Percentiles rank a stretch among this genome's conserved stretches.
phyloP scores from a whole-genome alignment of 805 yeast genomes.

The Wickerhamomyces strasburgensis region DNA sequence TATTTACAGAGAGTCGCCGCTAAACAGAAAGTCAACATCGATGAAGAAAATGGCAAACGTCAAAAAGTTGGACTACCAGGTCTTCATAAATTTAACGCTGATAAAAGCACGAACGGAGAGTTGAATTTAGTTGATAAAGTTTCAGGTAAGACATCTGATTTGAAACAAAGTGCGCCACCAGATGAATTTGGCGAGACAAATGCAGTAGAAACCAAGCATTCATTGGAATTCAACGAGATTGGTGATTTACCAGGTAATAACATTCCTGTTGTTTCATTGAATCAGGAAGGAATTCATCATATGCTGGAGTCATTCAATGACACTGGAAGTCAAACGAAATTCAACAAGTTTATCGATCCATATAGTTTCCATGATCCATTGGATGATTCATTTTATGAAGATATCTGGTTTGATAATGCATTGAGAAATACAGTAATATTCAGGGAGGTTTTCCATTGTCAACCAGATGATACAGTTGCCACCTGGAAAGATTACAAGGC shows the following conservation, averaged over 20 bases:
- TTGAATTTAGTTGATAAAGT: neutral
- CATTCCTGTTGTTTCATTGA: conserved; percentile 39
- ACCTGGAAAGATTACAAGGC: conserved; percentile 88
- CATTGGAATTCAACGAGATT: conserved; percentile 7
- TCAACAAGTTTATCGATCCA: conserved; percentile 67
- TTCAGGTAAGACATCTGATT: neutral
- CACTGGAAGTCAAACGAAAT: conserved; percentile 27
- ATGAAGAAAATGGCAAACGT: conserved; percentile 36
- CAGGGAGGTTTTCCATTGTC: conserved; percentile 84
- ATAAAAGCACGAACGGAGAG: neutral
- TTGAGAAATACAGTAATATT: conserved; percentile 75
- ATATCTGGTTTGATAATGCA: conserved; percentile 80
- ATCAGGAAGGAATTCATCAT: conserved; percentile 38
- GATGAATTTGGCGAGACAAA: neutral
- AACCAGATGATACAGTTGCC: conserved; percentile 89
- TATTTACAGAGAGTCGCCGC: conserved; percentile 65
- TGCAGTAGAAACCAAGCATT: neutral
- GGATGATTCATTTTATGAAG: conserved; percentile 75
- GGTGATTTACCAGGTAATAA: conserved; percentile 23
- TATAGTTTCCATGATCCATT: conserved; percentile 86
- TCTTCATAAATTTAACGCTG: neutral
- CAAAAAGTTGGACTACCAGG: conserved; percentile 16
- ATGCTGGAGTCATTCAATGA: conserved; percentile 37
- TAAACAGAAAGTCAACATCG: conserved; percentile 37
- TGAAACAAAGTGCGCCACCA: neutral